Conservation (phyloP, 495 filamentous ascomycete genomes). For the Podospora sp. region DNA sequence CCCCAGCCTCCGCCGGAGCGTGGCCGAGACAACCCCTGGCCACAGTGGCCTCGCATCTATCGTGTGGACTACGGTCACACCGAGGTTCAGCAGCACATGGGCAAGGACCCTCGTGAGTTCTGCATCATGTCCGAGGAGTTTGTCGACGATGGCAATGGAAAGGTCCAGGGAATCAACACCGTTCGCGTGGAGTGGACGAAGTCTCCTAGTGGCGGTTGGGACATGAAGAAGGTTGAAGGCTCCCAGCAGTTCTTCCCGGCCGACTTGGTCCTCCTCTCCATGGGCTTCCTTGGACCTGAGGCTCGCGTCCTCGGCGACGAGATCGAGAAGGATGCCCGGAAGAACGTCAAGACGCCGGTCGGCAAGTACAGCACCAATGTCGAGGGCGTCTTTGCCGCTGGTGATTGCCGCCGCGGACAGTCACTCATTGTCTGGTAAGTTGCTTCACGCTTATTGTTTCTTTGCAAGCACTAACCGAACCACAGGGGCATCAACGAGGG, state of each 20-base stretch:
- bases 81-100: slow-evolving; percentile 96
- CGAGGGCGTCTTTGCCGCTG: slow-evolving; percentile 89
- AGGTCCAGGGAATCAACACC: slow-evolving; percentile 96
- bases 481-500: slow-evolving; percentile 98
- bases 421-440: slow-evolving; percentile 96
- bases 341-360: slow-evolving; percentile 96
- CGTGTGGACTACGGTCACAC: slow-evolving; percentile 97
- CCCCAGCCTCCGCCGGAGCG: slow-evolving; percentile 94
- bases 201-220: slow-evolving; percentile 88
- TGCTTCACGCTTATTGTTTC: neutral
- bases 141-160: slow-evolving; percentile 84
- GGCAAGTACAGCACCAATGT: slow-evolving; percentile 90
- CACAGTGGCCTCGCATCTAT: slow-evolving; percentile 98
- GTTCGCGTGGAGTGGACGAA: slow-evolving; percentile 97
- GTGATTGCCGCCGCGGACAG: slow-evolving; percentile 95
- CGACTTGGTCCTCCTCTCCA: slow-evolving; percentile 93
- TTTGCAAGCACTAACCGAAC: slow-evolving; percentile 33
- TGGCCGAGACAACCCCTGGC: slow-evolving; percentile 97
- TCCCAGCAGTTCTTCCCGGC: slow-evolving; percentile 97
- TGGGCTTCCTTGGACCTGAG: slow-evolving; percentile 98
- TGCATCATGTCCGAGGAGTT: slow-evolving; percentile 99
- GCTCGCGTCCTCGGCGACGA: slow-evolving; percentile 82
- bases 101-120: slow-evolving; percentile 96
- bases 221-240: slow-evolving; percentile 97
- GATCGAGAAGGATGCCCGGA: slow-evolving; percentile 89